Evolutionary conservation across 2,329 filamentous ascomycete species (phyloP).

Genomic region (Sporothrix variecibatus): DNA sequence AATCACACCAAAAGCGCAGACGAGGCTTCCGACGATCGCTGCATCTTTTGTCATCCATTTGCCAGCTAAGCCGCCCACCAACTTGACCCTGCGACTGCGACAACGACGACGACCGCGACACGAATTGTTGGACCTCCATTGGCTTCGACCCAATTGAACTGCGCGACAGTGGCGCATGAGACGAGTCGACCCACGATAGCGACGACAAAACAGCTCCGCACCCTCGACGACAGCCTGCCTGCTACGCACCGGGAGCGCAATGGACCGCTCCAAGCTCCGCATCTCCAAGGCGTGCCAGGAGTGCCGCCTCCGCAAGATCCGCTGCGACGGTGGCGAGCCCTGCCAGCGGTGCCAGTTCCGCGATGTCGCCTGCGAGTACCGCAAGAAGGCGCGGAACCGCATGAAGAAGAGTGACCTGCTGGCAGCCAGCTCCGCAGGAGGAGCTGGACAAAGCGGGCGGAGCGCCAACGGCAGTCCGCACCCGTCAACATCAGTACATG

Average conservation of each 20-base stretch:
- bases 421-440: neutral
- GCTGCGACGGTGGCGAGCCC: slow-evolving; percentile 30
- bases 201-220: neutral
- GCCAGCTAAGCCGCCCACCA: too few relatives aligned
- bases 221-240: neutral
- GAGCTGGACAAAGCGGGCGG: too few relatives aligned
- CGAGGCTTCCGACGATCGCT: too few relatives aligned
- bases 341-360: slow-evolving; percentile 29
- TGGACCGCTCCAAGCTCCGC: slow-evolving; percentile 29
- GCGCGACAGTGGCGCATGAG: too few relatives aligned
- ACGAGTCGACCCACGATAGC: neutral
- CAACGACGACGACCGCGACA: neutral
- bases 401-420: slow-evolving; percentile 25
- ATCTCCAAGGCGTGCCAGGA: slow-evolving; percentile 32
- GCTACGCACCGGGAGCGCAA: neutral
- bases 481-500: neutral
- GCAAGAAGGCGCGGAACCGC: slow-evolving; percentile 31
- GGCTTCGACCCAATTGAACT: too few relatives aligned
- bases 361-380: slow-evolving; percentile 29
- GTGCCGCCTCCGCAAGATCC: slow-evolving; percentile 30
- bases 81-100: neutral
- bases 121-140: neutral
- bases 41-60: too few relatives aligned
- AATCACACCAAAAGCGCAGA: too few relatives aligned
- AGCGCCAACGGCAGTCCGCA: neutral